Evolutionary conservation across 2,329 filamentous ascomycete genomes (phyloP).

Genomic region (Sphaerostilbella broomeana): DNA sequence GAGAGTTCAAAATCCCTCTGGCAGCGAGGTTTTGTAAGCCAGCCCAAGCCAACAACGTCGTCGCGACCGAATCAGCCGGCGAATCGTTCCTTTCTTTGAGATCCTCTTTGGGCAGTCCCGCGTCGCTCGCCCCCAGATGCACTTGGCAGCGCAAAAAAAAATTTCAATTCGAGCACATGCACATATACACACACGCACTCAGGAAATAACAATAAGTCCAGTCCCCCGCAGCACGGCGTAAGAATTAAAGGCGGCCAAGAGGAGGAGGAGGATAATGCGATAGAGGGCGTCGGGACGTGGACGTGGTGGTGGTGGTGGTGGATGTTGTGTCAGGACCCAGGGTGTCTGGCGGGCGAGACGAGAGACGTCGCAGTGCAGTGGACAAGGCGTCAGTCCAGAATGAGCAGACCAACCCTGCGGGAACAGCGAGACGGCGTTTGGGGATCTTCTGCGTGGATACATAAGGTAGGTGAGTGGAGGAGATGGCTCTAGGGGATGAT

Average conservation of each 20-base stretch:
- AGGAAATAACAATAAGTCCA: conserved; percentile 6
- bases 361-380: conserved; percentile 16
- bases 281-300: conserved; percentile 8
- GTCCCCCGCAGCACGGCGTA: conserved; percentile 6
- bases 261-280: conserved; percentile 3
- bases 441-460: conserved; percentile 16
- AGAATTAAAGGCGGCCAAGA: background rate
- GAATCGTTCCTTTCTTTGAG: background rate
- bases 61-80: conserved; percentile 12
- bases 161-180: too few relatives aligned
- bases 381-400: conserved; percentile 15
- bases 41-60: conserved; percentile 9
- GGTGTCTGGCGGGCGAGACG: conserved; percentile 7
- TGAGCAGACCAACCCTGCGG: conserved; percentile 15
- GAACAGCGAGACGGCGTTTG: conserved; percentile 17
- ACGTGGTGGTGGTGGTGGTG: conserved; percentile 3
- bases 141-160: background rate
- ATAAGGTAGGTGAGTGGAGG: conserved; percentile 13
- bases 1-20: conserved; percentile 8
- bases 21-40: conserved; percentile 8
- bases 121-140: conserved; percentile 1
- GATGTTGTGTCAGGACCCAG: conserved; percentile 15
- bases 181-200: too few relatives aligned
- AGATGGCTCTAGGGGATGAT: conserved; percentile 7
- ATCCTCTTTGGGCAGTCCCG: conserved; percentile 2